These are phyloP conservation scores for Phytophthora tubulina DNA, from an alignment of 352 stramenopile genomes.

Conservation along the genomic window DNA sequence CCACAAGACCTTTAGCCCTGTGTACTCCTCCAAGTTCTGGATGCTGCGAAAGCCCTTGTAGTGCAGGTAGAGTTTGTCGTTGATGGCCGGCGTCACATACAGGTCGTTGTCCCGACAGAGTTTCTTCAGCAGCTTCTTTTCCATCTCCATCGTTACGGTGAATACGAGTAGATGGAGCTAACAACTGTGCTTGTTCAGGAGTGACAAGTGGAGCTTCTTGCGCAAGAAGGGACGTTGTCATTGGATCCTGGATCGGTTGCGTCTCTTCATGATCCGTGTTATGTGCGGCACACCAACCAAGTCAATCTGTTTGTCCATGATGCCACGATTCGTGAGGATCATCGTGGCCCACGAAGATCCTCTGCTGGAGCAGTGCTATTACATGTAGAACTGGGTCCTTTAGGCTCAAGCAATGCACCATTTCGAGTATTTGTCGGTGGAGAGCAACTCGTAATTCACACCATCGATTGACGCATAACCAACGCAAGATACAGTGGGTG, in stretches of 20 bases:
- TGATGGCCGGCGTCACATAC: slow-evolving; percentile 93
- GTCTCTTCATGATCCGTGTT: slow-evolving; percentile 31
- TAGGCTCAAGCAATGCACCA: too few relatives aligned
- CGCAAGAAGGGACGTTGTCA: not conserved
- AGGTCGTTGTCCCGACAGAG: slow-evolving; percentile 92
- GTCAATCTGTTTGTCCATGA: too few relatives aligned
- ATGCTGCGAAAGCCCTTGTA: slow-evolving; percentile 96
- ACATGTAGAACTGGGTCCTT: too few relatives aligned
- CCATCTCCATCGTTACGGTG: slow-evolving; percentile 86
- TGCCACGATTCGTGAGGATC: too few relatives aligned
- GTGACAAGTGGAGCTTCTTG: not conserved
- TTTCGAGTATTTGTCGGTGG: too few relatives aligned
- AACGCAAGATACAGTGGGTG: too few relatives aligned
- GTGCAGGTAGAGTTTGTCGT: slow-evolving; percentile 97
- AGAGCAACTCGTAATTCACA: too few relatives aligned
- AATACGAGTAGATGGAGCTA: not conserved
- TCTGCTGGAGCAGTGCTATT: too few relatives aligned
- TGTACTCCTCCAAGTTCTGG: slow-evolving; percentile 96
- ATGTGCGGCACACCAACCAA: slow-evolving; percentile 1
- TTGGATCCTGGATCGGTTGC: not conserved
- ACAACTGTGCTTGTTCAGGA: slow-evolving; percentile 3
- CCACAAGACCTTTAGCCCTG: slow-evolving; percentile 93
- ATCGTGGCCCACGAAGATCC: slow-evolving; percentile 7
- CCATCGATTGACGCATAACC: too few relatives aligned
- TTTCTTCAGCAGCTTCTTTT: slow-evolving; percentile 88